Evolutionary conservation across 106 monocot genomes (phyloP), one percentile per base, ranked within the genome.

Genomic region (Apostasia ramifera): DNA sequence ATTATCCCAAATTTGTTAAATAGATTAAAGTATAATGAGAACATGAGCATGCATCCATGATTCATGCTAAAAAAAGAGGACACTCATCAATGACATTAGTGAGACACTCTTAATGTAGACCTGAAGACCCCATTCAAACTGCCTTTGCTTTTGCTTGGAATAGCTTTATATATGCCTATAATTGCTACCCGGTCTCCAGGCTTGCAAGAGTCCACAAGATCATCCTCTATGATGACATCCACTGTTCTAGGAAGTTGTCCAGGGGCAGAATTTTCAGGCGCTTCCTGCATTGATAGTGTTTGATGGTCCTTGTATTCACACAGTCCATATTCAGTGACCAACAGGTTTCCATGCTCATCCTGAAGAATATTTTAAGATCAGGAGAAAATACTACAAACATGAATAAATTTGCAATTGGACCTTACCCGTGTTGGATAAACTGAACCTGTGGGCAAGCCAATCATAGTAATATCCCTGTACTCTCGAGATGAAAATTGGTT

Each of bases 251-350:
- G 98, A 61, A 98, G 90, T 70, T 98, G 98, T 2, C 98, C 98
- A 57, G 98, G 98, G 46, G 87, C 87, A 66, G 98, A 93, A 76
- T 88, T 98, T 69, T 98, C 98, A 57, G 98, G 98, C 6, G 93
- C 90, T 82, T 98, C 93, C 80, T 98, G 98, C 98, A 98, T 93
- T 60, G 98, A 93, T 55, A 98, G 47, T 40, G 98, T 98, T 73
- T 98, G 98, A 68, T 98, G 98, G 61, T 98, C 98, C 61, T 93
- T 98, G 83, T 98, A 98, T 71, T 98, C 90, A 74, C 93, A 93
- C 47, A 98, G 38, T 62, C 98, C 98, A 67, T 85, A 98, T 66
- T 98, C 98, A 66, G 92, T 98, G 52, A 98, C 90, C 79, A 98
- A 67, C 68, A 98, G 64, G 70, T 98, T 90, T 8, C 93, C 93